These are phyloP conservation scores for Cystobasidiaceae sp. DNA, from an alignment of 1,284 basidiomycete genomes.

Conservation along the genomic window DNA sequence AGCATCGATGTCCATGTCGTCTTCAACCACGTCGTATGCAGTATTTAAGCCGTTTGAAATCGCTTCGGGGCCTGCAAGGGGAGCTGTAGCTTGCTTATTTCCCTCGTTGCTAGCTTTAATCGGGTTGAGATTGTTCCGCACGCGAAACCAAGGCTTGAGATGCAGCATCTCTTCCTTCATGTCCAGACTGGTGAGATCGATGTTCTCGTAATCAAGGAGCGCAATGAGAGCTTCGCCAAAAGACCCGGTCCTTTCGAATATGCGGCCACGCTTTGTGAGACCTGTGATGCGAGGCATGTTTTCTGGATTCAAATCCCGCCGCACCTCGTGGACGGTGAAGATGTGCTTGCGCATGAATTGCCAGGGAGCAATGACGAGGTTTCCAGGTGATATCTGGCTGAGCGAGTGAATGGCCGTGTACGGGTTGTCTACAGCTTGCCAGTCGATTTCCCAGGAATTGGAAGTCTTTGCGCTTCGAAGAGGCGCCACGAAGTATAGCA, in stretches of 20 bases:
- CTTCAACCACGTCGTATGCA: background rate
- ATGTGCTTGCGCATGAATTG: conserved; percentile 30
- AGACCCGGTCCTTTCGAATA: conserved; percentile 10
- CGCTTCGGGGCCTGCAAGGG: background rate
- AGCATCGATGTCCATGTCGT: conserved; percentile 2
- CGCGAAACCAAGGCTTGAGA: conserved; percentile 21
- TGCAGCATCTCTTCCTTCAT: conserved; percentile 24
- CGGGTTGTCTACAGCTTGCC: conserved; percentile 12
- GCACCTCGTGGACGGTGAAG: conserved; percentile 18
- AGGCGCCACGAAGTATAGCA: conserved; percentile 32
- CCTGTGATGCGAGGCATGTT: conserved; percentile 29
- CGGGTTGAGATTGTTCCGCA: conserved; percentile 28
- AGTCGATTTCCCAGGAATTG: conserved; percentile 32
- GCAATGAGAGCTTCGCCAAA: conserved; percentile 27
- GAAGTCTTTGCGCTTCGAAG: background rate
- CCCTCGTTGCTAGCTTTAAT: conserved; percentile 12
- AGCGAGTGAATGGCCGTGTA: conserved; percentile 10
- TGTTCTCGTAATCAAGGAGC: conserved; percentile 17
- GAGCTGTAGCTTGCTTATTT: background rate
- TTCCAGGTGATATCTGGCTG: conserved; percentile 1
- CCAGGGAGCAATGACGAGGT: conserved; percentile 28
- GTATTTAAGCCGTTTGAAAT: background rate
- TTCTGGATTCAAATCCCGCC: conserved; percentile 24
- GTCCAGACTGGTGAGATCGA: conserved; percentile 9
- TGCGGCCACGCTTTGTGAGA: conserved; percentile 21